These are phyloP conservation scores for Rhizophagus sp. DNA, from an alignment of 192 early-diverging fungal species.

Conservation along the genomic window DNA sequence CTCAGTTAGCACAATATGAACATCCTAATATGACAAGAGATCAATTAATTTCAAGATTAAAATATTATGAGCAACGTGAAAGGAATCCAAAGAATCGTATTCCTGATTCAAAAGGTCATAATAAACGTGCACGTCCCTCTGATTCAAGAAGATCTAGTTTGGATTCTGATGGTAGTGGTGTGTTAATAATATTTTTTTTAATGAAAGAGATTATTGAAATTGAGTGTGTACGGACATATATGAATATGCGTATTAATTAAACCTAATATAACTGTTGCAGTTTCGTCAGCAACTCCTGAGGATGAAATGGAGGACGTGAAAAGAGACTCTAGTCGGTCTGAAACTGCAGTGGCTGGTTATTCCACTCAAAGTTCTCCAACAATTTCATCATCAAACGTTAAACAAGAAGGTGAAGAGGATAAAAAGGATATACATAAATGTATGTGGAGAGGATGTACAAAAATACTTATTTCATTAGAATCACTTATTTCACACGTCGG, in stretches of 20 bases:
- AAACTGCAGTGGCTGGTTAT: background rate
- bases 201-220: background rate
- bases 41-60: slow-evolving; percentile 8
- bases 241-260: background rate
- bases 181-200: background rate
- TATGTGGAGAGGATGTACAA: slow-evolving; percentile 53
- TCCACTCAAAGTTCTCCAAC: background rate
- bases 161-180: slow-evolving; percentile 21
- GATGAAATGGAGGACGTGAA: slow-evolving; percentile 12
- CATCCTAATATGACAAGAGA: slow-evolving; percentile 1
- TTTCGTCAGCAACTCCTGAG: background rate
- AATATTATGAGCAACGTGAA: background rate
- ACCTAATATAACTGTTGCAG: slow-evolving; percentile 7
- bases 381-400: background rate
- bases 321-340: background rate
- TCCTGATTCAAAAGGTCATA: background rate
- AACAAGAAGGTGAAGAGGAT: slow-evolving; percentile 17
- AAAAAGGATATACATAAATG: slow-evolving; percentile 43
- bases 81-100: slow-evolving; percentile 2
- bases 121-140: background rate
- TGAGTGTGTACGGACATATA: background rate
- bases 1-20: background rate
- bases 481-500: slow-evolving; percentile 55
- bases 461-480: slow-evolving; percentile 45
- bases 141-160: background rate